Conservation (phyloP, 2,329 filamentous ascomycete species). For the Alternaria sp. region DNA sequence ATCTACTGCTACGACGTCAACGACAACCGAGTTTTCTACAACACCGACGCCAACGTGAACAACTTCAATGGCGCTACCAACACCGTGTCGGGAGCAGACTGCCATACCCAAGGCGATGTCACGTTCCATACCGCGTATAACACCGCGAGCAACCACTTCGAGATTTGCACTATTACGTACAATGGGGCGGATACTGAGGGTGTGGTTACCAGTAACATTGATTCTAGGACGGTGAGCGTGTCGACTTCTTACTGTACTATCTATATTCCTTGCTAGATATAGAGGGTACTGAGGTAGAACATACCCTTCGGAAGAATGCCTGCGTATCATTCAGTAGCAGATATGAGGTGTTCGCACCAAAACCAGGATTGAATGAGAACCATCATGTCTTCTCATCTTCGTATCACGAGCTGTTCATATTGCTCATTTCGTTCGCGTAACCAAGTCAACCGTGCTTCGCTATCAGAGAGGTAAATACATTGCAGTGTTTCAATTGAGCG, state of each 20-base stretch:
- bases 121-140: background rate
- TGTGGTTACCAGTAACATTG: background rate
- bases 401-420: too few species aligned
- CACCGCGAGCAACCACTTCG: background rate
- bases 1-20: background rate
- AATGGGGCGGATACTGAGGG: background rate
- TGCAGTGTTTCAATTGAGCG: too few species aligned
- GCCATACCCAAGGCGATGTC: background rate
- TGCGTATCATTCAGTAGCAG: too few species aligned
- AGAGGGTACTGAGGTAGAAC: too few species aligned
- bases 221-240: background rate
- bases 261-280: background rate
- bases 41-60: accelerated
- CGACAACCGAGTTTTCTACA: accelerated
- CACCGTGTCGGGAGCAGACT: accelerated
- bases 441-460: too few species aligned
- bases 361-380: too few species aligned
- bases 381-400: too few species aligned
- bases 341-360: too few species aligned
- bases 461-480: too few species aligned
- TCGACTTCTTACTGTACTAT: background rate
- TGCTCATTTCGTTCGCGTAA: too few species aligned
- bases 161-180: background rate
- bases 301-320: too few species aligned
- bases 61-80: background rate